Evolutionary conservation across 805 yeast species (phyloP), one percentile per base, ranked within the genome.

Genomic region (Candida hispaniensis): DNA sequence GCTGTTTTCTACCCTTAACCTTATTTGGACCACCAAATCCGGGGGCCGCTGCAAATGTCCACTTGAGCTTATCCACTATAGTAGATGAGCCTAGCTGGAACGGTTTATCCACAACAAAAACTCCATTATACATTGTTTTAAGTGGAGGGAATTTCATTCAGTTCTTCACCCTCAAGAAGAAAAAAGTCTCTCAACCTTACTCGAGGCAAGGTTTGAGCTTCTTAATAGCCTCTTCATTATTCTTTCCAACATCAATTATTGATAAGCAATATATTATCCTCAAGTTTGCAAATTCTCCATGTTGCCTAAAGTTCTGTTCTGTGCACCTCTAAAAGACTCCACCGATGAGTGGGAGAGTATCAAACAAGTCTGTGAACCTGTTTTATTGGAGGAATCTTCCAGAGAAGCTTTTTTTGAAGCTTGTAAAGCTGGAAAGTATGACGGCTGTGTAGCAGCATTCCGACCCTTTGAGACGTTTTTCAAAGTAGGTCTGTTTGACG

Each of bases 101-200:
- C 0, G 97, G 97, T 54, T 88, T 88, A 44, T 78, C 77, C 26
- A 88, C 71, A 6, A 97, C 97, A 63, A 88, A 82, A 1, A 91
- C 69, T 26, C 98, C 97, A 49, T 85, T 82, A 39, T 12, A 24
- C 13, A 17, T 38, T 34, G 14, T 25, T 15, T 11, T 34, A 26
- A 14, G 21, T 34, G 35, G 27, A 30, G 15, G 35, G 35, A 7
- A 10, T n/a, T 7, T 19, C 35, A 8, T 17, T 30, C 17, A n/a
- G 16, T 7, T 7, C 8, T 6, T 18, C 22, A 7, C 19, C 22
- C 8, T n/a, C 7, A n/a, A n/a, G n/a, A n/a, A n/a, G n/a, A n/a
- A n/a, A n/a, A n/a, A n/a, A n/a, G n/a, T n/a, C n/a, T n/a, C n/a
- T n/a, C n/a, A n/a, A n/a, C n/a, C n/a, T n/a, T n/a, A n/a, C n/a